Percentiles rank a stretch among this genome's conserved stretches.
phyloP scores from a whole-genome alignment of 169 alveolate species.

The Cryptosporidium xiaoi region DNA sequence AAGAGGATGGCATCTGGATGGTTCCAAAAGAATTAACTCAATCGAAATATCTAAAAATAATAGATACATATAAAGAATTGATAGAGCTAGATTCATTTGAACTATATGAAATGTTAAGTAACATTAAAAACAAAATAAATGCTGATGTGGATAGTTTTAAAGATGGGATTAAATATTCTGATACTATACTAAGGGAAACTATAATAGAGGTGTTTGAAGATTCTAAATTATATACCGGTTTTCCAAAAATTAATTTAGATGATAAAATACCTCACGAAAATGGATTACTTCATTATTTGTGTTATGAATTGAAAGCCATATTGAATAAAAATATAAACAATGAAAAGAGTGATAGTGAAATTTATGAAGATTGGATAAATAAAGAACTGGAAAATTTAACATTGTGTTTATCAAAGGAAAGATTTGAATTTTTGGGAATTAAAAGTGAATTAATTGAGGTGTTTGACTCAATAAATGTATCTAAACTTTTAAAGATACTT shows the following conservation, averaged over 20 bases:
- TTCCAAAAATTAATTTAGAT: conserved; percentile 1
- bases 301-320: conserved; percentile 26
- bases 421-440: conserved; percentile 33
- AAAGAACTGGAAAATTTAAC: conserved; percentile 5
- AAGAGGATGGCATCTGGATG: conserved; percentile 21
- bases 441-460: conserved; percentile 4
- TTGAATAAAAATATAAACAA: conserved; percentile 6
- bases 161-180: conserved; percentile 8
- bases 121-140: not conserved
- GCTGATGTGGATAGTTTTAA: not conserved
- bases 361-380: conserved; percentile 17
- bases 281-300: conserved; percentile 35
- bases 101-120: not conserved
- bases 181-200: not conserved
- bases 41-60: not conserved
- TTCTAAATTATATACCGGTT: conserved; percentile 6
- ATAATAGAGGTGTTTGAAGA: conserved; percentile 37
- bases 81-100: conserved; percentile 21
- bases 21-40: conserved; percentile 42
- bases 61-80: conserved; percentile 2
- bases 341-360: not conserved
- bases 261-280: conserved; percentile 12
- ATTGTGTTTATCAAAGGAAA: conserved; percentile 30
- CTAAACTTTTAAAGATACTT: conserved; percentile 12
- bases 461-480: conserved; percentile 12